phyloP scores from a whole-genome alignment of 2,329 filamentous ascomycete species.

The Tolypocladium tropicale region DNA sequence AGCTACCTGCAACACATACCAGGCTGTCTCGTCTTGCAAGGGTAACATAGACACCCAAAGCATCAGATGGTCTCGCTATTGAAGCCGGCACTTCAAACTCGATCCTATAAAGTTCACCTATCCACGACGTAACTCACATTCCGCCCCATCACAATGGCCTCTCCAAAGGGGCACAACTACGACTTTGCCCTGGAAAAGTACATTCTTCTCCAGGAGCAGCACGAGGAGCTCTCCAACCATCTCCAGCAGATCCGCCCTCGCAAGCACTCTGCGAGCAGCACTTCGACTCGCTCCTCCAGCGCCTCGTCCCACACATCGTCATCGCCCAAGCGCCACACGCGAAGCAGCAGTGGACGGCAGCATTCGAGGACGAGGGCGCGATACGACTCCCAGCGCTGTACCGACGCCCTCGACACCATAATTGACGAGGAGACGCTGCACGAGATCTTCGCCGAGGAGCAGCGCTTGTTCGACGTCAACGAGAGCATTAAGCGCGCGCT shows the following conservation, averaged over 20 bases:
- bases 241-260: slow-evolving; percentile 40
- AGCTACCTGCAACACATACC: not conserved
- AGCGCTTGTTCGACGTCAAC: slow-evolving; percentile 44
- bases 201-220: slow-evolving; percentile 41
- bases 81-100: slow-evolving; percentile 3
- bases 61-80: not conserved
- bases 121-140: not conserved
- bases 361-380: slow-evolving; percentile 16
- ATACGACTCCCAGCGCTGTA: slow-evolving; percentile 12
- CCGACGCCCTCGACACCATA: slow-evolving; percentile 26
- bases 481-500: slow-evolving; percentile 51
- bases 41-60: not conserved
- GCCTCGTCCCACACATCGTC: slow-evolving; percentile 46
- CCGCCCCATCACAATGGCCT: slow-evolving; percentile 16
- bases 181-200: slow-evolving; percentile 44
- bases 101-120: not conserved
- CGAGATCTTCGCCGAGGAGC: slow-evolving; percentile 41
- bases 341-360: slow-evolving; percentile 18
- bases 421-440: slow-evolving; percentile 36
- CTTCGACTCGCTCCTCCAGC: slow-evolving; percentile 36
- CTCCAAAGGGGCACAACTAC: slow-evolving; percentile 19
- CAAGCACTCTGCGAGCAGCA: slow-evolving; percentile 18
- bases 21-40: not conserved
- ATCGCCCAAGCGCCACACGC: slow-evolving; percentile 33
- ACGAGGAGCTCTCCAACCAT: slow-evolving; percentile 40